phyloP scores from a whole-genome alignment of 2,329 filamentous ascomycete species.

The Fusarium domesticum region DNA sequence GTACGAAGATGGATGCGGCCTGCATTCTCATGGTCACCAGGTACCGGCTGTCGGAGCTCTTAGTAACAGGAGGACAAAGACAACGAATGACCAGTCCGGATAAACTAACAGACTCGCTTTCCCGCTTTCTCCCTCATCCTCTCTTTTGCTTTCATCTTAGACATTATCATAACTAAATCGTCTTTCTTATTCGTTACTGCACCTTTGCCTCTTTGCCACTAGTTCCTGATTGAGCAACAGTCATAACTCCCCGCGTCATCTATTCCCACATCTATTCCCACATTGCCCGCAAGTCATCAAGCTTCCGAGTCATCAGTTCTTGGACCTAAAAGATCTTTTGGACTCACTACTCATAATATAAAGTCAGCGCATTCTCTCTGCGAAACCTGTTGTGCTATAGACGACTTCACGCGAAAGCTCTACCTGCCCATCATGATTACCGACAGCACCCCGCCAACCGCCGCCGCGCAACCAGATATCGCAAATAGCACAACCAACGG shows the following conservation, averaged over 20 bases:
- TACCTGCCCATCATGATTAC: constrained; percentile 29
- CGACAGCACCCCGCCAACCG: constrained; percentile 20
- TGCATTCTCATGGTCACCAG: too few relatives aligned
- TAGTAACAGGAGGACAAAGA: too few relatives aligned
- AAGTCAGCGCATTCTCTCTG: neutral
- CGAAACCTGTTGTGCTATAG: neutral
- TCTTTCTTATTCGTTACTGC: neutral
- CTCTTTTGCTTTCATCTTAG: constrained; percentile 1
- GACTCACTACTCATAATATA: too few relatives aligned
- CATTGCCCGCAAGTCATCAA: too few relatives aligned
- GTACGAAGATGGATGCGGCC: too few relatives aligned
- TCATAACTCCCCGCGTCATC: constrained; percentile 6
- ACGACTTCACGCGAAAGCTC: neutral
- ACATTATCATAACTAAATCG: constrained; percentile 3
- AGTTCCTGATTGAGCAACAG: constrained; percentile 9
- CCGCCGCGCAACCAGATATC: constrained; percentile 9
- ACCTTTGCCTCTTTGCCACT: constrained; percentile 9
- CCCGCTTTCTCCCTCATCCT: constrained; percentile 2
- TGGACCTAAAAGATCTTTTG: too few relatives aligned
- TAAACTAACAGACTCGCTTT: too few relatives aligned
- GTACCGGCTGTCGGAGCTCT: too few relatives aligned
- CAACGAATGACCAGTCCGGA: too few relatives aligned
- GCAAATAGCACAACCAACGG: constrained; percentile 29
- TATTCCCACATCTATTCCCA: constrained; percentile 2
- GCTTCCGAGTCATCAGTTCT: too few relatives aligned